Percentiles rank a stretch among this genome's conserved stretches.
These are phyloP conservation scores for Penicillium concentricum DNA, from an alignment of 2,329 filamentous ascomycete species.

Conservation along the genomic window DNA sequence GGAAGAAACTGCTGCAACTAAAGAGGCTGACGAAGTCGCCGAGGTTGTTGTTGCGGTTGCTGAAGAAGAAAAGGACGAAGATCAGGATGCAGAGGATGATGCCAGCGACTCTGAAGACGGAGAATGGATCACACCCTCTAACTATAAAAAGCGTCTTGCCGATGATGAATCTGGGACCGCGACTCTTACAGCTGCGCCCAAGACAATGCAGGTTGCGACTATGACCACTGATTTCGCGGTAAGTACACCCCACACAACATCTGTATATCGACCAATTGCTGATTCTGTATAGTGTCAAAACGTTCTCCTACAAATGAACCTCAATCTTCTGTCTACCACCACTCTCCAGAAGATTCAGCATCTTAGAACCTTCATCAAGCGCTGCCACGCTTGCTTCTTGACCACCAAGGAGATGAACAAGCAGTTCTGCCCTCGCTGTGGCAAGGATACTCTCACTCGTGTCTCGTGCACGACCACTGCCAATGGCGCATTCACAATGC, in stretches of 20 bases:
- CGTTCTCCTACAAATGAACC: slow-evolving; percentile 88
- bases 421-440: slow-evolving; percentile 92
- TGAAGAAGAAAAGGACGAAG: slow-evolving; percentile 26
- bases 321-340: slow-evolving; percentile 76
- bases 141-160: slow-evolving; percentile 80
- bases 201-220: slow-evolving; percentile 79
- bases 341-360: slow-evolving; percentile 76
- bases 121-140: slow-evolving; percentile 92
- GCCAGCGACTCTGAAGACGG: slow-evolving; percentile 54
- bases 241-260: slow-evolving; percentile 34
- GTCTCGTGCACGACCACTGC: slow-evolving; percentile 82
- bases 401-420: slow-evolving; percentile 78
- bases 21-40: slow-evolving; percentile 25
- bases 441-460: slow-evolving; percentile 79
- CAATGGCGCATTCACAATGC: slow-evolving; percentile 76
- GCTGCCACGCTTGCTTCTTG: slow-evolving; percentile 91
- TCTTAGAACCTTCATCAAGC: slow-evolving; percentile 83
- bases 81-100: slow-evolving; percentile 31
- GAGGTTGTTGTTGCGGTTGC: slow-evolving; percentile 29
- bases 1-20: slow-evolving; percentile 16
- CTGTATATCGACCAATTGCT: background rate
- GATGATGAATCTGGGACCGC: slow-evolving; percentile 57
- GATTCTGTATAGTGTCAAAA: slow-evolving; percentile 63
- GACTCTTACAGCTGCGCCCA: slow-evolving; percentile 54
- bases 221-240: slow-evolving; percentile 96